A percentile compares a stretch with the other conserved stretches of the same genome.
Evolutionary conservation across 1,284 basidiomycete genomes (phyloP).

Genomic region (Jaminaea rosea): DNA sequence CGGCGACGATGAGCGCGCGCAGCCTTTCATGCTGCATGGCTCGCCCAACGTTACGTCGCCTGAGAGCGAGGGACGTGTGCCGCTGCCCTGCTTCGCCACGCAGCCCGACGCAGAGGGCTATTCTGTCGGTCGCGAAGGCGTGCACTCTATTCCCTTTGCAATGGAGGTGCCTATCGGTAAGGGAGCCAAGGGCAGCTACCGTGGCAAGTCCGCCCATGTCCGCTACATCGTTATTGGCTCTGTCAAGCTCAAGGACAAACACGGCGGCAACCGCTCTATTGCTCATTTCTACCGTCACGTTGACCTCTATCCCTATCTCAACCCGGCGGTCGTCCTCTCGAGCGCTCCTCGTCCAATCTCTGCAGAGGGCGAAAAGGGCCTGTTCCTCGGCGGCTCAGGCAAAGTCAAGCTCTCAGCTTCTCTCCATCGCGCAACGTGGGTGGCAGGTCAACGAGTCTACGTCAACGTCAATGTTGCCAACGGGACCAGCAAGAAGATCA

Average conservation of each 20-base stretch:
- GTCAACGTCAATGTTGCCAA: constrained; percentile 66
- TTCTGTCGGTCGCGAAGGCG: constrained; percentile 53
- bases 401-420: constrained; percentile 65
- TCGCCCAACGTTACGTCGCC: constrained; percentile 26
- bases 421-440: constrained; percentile 69
- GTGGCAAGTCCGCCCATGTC: constrained; percentile 58
- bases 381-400: constrained; percentile 58
- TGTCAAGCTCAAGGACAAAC: constrained; percentile 67
- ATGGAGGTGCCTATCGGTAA: constrained; percentile 63
- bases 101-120: constrained; percentile 63
- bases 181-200: constrained; percentile 64
- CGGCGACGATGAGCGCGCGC: constrained; percentile 29
- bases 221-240: constrained; percentile 77
- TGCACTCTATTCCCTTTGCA: constrained; percentile 68
- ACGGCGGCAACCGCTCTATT: constrained; percentile 57
- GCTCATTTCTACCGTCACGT: constrained; percentile 86
- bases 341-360: constrained; percentile 59
- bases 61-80: constrained; percentile 50
- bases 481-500: constrained; percentile 61
- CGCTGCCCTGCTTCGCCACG: constrained; percentile 53
- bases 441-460: constrained; percentile 74
- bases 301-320: constrained; percentile 70
- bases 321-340: constrained; percentile 60
- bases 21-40: constrained; percentile 42
- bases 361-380: constrained; percentile 55